phyloP scores from a whole-genome alignment of 768 basidiomycete species.

The Boletus tomentosulus region DNA sequence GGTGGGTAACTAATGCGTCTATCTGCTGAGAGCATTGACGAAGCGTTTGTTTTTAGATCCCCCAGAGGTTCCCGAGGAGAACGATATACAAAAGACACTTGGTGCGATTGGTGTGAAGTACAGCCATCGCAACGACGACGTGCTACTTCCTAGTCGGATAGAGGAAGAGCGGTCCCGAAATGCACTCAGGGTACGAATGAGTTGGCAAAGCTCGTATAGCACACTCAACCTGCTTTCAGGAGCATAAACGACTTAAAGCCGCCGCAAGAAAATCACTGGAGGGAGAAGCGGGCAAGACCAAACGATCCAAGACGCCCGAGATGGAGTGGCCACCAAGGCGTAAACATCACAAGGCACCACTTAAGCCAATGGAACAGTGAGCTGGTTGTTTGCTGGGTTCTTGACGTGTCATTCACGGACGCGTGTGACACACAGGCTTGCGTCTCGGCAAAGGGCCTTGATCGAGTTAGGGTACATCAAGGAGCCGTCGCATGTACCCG shows the following conservation, averaged over 20 bases:
- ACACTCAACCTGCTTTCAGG: conserved; percentile 15
- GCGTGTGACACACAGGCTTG: conserved; percentile 37
- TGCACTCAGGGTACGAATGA: conserved; percentile 43
- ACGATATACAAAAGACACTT: conserved; percentile 53
- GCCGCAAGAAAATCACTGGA: conserved; percentile 22
- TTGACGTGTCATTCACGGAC: background rate
- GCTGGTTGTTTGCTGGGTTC: conserved; percentile 12
- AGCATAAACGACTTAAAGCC: conserved; percentile 24
- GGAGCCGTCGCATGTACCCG: conserved; percentile 44
- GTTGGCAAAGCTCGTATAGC: background rate
- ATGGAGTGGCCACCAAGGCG: conserved; percentile 64
- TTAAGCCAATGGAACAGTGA: conserved; percentile 49
- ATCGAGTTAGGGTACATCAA: conserved; percentile 59
- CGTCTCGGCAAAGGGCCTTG: conserved; percentile 54
- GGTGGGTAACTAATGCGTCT: conserved; percentile 33
- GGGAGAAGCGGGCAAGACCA: conserved; percentile 1
- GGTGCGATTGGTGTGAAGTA: conserved; percentile 63
- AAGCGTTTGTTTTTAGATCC: conserved; percentile 30
- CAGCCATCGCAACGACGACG: conserved; percentile 69
- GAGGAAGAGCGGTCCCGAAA: conserved; percentile 60
- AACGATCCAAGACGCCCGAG: conserved; percentile 32
- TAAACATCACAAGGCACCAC: conserved; percentile 48
- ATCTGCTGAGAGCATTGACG: background rate
- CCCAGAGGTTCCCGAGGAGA: conserved; percentile 38
- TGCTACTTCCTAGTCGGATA: conserved; percentile 63